phyloP scores from a whole-genome alignment of 108 stramenopile species.

The Fistulifera solaris region DNA sequence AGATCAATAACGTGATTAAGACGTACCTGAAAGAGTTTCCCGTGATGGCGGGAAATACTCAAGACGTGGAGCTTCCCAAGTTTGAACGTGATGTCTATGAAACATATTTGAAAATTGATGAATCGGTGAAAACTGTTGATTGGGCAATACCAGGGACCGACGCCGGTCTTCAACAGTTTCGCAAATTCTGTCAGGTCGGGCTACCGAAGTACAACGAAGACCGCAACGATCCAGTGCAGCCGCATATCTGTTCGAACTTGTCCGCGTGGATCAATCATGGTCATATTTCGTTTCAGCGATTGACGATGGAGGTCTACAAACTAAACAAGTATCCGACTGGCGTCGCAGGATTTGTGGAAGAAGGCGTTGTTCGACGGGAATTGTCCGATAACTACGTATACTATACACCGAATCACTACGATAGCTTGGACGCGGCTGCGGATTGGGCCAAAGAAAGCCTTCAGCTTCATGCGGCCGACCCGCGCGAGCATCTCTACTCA shows the following conservation, averaged over 20 bases:
- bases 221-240: constrained; percentile 91
- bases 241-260: constrained; percentile 64
- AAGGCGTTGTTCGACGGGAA: constrained; percentile 91
- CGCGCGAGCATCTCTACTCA: constrained; percentile 81
- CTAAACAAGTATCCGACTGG: constrained; percentile 65
- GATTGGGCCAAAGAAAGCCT: constrained; percentile 92
- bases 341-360: constrained; percentile 88
- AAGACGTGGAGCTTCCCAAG: constrained; percentile 10
- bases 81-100: constrained; percentile 36
- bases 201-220: constrained; percentile 66
- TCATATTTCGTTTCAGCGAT: constrained; percentile 80
- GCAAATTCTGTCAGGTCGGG: constrained; percentile 48
- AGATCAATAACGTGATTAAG: constrained; percentile 74
- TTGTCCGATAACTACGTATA: constrained; percentile 95
- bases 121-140: constrained; percentile 35
- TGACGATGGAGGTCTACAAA: constrained; percentile 56
- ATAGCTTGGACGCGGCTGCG: constrained; percentile 73
- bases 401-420: constrained; percentile 87
- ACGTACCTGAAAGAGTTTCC: constrained; percentile 75
- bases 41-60: constrained; percentile 38
- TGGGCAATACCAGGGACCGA: constrained; percentile 65
- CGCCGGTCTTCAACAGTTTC: constrained; percentile 61
- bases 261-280: constrained; percentile 87
- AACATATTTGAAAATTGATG: constrained; percentile 52
- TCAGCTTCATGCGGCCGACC: constrained; percentile 73